A percentile compares a stretch with the other conserved stretches of the same genome.
These are phyloP conservation scores for Saccharomycopsis fermentans DNA, from an alignment of 805 yeast genomes.

Conservation along the genomic window DNA sequence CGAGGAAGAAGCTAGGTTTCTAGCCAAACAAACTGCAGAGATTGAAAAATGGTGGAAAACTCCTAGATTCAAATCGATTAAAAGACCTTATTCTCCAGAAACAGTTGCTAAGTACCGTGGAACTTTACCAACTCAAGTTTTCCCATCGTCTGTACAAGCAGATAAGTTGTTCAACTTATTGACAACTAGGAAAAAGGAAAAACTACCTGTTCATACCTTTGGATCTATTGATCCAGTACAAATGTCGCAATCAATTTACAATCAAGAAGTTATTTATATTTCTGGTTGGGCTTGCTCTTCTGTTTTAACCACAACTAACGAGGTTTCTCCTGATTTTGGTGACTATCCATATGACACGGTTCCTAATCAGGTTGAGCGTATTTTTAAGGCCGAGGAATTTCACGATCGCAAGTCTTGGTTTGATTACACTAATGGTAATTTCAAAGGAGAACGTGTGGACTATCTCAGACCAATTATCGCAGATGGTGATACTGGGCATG, in stretches of 20 bases:
- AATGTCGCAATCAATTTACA: conserved; percentile 44
- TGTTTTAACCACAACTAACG: conserved; percentile 48
- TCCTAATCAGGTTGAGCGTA: conserved; percentile 53
- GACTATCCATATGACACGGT: conserved; percentile 63
- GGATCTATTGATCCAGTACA: conserved; percentile 58
- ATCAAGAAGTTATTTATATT: conserved; percentile 43
- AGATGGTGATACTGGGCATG: conserved; percentile 61
- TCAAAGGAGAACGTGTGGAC: conserved; percentile 27
- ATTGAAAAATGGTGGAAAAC: conserved; percentile 42
- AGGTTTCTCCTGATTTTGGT: conserved; percentile 57
- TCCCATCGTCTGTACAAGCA: conserved; percentile 45
- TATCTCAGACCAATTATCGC: conserved; percentile 55
- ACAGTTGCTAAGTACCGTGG: conserved; percentile 47
- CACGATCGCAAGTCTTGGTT: conserved; percentile 44
- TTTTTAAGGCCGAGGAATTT: conserved; percentile 46
- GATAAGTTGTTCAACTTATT: conserved; percentile 39
- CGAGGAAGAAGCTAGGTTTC: conserved; percentile 24
- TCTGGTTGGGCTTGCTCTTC: conserved; percentile 58
- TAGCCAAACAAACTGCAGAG: conserved; percentile 26
- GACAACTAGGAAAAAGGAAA: conserved; percentile 30
- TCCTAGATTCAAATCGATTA: conserved; percentile 36
- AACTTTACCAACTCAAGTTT: conserved; percentile 29
- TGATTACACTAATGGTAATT: conserved; percentile 27
- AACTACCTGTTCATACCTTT: conserved; percentile 43
- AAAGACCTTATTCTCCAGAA: conserved; percentile 42